Conservation (phyloP, 2,329 filamentous ascomycete genomes). For the Diaporthe nobilis region DNA sequence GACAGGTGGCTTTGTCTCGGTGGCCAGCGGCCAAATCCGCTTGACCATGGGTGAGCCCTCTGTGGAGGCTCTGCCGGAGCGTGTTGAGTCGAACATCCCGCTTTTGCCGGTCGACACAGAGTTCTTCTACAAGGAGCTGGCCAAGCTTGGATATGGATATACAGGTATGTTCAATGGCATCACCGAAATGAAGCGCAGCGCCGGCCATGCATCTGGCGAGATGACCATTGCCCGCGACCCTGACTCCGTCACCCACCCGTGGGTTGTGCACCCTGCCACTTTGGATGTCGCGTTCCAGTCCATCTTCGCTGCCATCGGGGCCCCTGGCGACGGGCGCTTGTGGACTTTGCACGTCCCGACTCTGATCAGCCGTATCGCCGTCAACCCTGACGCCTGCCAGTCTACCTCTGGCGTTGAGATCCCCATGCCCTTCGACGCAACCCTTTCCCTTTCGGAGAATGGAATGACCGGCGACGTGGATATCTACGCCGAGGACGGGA, state of each 20-base stretch:
- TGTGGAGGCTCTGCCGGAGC: neutral
- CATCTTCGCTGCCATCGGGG: slow-evolving; percentile 15
- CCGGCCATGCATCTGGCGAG: neutral
- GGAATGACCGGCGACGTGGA: slow-evolving; percentile 36
- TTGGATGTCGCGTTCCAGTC: slow-evolving; percentile 39
- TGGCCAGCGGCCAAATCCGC: slow-evolving; percentile 14
- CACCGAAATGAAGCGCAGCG: slow-evolving; percentile 7
- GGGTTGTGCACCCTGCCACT: slow-evolving; percentile 32
- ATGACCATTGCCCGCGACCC: slow-evolving; percentile 1
- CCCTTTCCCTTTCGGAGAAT: neutral
- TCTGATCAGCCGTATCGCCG: slow-evolving; percentile 5
- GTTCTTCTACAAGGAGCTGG: slow-evolving; percentile 38
- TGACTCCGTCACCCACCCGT: neutral
- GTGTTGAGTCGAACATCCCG: slow-evolving; percentile 6
- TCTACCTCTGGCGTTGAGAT: neutral
- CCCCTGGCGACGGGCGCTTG: slow-evolving; percentile 29
- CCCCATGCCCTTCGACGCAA: slow-evolving; percentile 6
- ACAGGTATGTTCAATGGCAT: slow-evolving; percentile 34
- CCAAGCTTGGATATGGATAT: slow-evolving; percentile 39
- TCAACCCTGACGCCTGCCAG: slow-evolving; percentile 31
- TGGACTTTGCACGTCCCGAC: slow-evolving; percentile 34
- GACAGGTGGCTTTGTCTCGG: slow-evolving; percentile 6
- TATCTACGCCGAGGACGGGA: slow-evolving; percentile 28
- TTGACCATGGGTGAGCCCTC: slow-evolving; percentile 4
- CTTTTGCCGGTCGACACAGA: slow-evolving; percentile 31